Conservation (phyloP, 78 protist genomes). For the Cavenderia fasciculata region DNA sequence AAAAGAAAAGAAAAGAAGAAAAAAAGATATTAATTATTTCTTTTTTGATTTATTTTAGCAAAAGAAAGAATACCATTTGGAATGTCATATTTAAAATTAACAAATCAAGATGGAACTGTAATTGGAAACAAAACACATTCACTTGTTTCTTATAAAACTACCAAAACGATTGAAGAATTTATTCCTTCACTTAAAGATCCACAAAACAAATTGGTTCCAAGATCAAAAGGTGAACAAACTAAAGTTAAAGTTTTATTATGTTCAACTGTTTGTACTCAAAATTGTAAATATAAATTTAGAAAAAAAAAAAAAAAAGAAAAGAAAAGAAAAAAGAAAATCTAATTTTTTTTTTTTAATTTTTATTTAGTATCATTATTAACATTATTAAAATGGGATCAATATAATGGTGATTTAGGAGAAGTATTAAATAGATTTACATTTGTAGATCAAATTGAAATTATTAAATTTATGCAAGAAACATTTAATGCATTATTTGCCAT, state of each 20-base stretch:
- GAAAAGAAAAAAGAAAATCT: background rate
- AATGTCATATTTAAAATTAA: conserved; percentile 36
- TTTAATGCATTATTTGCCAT: conserved; percentile 72
- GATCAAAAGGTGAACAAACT: conserved; percentile 64
- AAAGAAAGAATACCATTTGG: conserved; percentile 68
- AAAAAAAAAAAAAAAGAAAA: too few relatives aligned
- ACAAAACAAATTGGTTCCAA: conserved; percentile 6
- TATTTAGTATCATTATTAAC: conserved; percentile 43
- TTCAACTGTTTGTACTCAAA: conserved; percentile 64
- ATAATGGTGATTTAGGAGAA: conserved; percentile 33
- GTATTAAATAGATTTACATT: conserved; percentile 57
- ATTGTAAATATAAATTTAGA: conserved; percentile 3
- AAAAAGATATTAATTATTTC: too few relatives aligned
- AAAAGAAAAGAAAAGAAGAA: too few relatives aligned
- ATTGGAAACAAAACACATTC: conserved; percentile 64
- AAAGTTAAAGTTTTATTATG: conserved; percentile 43
- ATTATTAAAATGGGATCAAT: conserved; percentile 67
- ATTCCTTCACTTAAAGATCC: conserved; percentile 54
- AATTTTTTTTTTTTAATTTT: background rate
- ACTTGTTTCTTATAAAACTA: conserved; percentile 34
- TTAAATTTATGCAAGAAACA: conserved; percentile 74
- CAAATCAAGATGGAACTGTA: conserved; percentile 66
- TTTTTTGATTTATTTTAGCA: background rate
- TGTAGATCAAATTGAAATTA: conserved; percentile 72
- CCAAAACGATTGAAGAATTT: conserved; percentile 59